A percentile compares a stretch with the other conserved stretches of the same genome.
These are phyloP conservation scores for Suillus alpinus DNA, from an alignment of 768 basidiomycete genomes.

Conservation along the genomic window DNA sequence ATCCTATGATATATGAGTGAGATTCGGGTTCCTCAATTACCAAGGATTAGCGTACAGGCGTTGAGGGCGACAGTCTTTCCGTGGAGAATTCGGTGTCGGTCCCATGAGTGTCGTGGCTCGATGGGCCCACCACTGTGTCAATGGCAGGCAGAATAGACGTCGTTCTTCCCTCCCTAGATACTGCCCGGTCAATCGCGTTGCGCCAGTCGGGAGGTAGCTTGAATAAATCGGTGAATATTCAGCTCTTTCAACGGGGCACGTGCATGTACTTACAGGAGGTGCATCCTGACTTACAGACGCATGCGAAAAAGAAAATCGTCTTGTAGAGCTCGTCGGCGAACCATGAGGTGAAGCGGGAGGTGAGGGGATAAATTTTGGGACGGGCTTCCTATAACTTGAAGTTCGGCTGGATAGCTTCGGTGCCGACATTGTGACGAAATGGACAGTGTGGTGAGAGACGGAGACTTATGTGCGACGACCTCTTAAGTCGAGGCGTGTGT, in stretches of 20 bases:
- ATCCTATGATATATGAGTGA: constrained; percentile 29
- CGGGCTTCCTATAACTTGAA: constrained; percentile 72
- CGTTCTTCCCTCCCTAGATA: constrained; percentile 27
- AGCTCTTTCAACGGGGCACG: neutral
- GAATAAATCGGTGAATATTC: constrained; percentile 9
- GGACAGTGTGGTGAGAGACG: neutral
- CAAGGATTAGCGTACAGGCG: constrained; percentile 31
- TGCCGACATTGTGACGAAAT: constrained; percentile 21
- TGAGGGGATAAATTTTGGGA: constrained; percentile 64
- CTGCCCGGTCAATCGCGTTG: constrained; percentile 30
- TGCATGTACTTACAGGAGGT: constrained; percentile 28
- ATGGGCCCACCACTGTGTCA: constrained; percentile 30
- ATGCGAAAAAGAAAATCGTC: constrained; percentile 27
- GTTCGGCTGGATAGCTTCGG: constrained; percentile 29
- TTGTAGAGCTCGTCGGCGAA: constrained; percentile 32
- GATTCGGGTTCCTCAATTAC: constrained; percentile 19
- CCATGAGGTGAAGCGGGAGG: constrained; percentile 44
- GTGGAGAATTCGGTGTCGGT: constrained; percentile 23
- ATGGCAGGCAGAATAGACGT: constrained; percentile 28
- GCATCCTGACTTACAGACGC: constrained; percentile 19
- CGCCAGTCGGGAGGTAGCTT: constrained; percentile 37
- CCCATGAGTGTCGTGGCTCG: constrained; percentile 22
- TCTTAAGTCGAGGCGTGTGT: neutral
- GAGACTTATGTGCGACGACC: neutral
- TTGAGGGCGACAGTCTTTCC: constrained; percentile 32